Evolutionary conservation across 305 asterid genomes (phyloP), one percentile per base, ranked within the genome.

Genomic region (Fraxinus sp.): DNA sequence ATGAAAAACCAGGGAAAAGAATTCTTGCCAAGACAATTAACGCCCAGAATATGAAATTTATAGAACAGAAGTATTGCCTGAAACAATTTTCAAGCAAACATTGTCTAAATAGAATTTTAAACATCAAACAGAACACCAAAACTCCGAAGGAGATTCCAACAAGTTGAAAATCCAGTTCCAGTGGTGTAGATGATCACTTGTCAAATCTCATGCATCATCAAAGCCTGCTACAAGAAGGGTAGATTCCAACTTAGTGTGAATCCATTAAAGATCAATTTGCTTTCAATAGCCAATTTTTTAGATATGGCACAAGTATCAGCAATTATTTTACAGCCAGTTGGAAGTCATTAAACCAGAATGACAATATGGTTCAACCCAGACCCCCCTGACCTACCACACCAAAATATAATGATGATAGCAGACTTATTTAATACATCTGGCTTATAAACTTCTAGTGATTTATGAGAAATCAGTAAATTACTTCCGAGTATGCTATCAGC

Each of bases 161-260:
- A 81, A 76, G 73, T 82, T n/a, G 64, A 26, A 70, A 78, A 57
- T 75, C 37, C 80, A 70, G 22, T 30, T 81, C 41, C 76, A 4
- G 77, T 39, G 18, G 6, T 13, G 46, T 57, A 11, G 79, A 80
- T 39, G 28, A 44, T 80, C 81, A 36, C 79, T 72, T 26, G 71
- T 37, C 78, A 83, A 73, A 79, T 80, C 83, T 80, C 84, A 90
- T 90, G 93, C 93, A 87, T 88, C 93, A 86, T 90, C 90, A 79
- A 86, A 84, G 86, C 93, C 93, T 88, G 89, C 75, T 70, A 82
- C 84, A 88, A 82, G 66, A 81, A 78, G 41, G 80, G 83, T 84
- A 87, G 39, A 84, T 86, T 78, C 59, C 73, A 81, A 55, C 82
- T 85, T 77, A 81, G 70, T 26, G 74, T 74, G 24, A 33, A 55